Evolutionary conservation across 2,329 filamentous ascomycete genomes (phyloP), one percentile per base, ranked within the genome.

Genomic region (Colletotrichum tamarilloi): DNA sequence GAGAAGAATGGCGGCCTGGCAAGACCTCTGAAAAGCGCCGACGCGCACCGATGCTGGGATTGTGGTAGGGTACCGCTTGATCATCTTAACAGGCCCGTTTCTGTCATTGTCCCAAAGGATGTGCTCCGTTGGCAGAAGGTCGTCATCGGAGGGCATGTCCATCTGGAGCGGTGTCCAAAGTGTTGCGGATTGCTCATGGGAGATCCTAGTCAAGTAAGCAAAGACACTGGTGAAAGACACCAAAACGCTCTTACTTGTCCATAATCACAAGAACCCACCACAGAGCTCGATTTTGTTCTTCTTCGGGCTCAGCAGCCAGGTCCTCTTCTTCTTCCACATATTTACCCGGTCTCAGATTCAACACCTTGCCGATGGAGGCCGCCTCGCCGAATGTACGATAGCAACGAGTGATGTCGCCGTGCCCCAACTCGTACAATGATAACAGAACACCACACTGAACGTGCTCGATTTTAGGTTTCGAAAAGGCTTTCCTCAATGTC

Each of bases 211-310:
- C 4, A 32, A 22, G 64, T 75, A 42, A 74, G 74, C 56, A 38
- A 62, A 19, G n/a, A 6, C 38, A 1, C 6, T 2, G 46, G 58
- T 24, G 49, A 28, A n/a, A 24, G 42, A 26, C 22, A 28, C 16
- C 30, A 28, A 26, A 12, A 11, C n/a, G 42, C 14, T 79, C 82
- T 79, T 75, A 84, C 83, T 85, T 83, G 71, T 86, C 84, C 35
- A 86, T 77, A 22, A 86, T 83, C 71, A 86, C 83, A 55, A 86
- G 77, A 2, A 80, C 82, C 84, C 84, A 86, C 80, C 85, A 86
- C 35, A 85, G 76, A 55, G 82, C 81, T 58, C 83, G 80, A 6
- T 79, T 80, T 74, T 85, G 83, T 72, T 86, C 82, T 24, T 84
- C 82, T 52, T 81, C 79, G 30, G 76, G 78, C 30, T 75, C 73